A percentile compares a stretch with the other conserved stretches of the same genome.
Conservation (phyloP, 106 monocot species). For the Acorus gramineus region DNA sequence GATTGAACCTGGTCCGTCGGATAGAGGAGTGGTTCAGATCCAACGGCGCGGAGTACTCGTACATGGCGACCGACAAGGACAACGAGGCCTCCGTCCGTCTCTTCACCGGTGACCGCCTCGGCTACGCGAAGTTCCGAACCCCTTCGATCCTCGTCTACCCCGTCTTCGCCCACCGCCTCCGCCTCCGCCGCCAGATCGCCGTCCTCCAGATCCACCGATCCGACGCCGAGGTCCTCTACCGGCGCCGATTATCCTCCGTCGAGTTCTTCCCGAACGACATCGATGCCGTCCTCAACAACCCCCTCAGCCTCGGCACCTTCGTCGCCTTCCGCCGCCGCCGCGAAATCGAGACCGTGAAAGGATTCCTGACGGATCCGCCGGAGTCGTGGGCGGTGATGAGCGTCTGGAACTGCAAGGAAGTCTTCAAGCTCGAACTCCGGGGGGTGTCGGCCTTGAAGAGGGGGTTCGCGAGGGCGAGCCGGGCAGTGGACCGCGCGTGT, state of each 20-base stretch:
- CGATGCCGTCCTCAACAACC: constrained; percentile 38
- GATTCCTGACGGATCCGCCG: constrained; percentile 35
- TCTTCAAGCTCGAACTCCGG: constrained; percentile 47
- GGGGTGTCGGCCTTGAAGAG: constrained; percentile 24
- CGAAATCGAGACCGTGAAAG: not conserved
- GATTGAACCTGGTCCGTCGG: constrained; percentile 28
- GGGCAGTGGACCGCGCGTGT: constrained; percentile 32
- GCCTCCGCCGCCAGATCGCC: constrained; percentile 6
- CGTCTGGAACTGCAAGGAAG: constrained; percentile 48
- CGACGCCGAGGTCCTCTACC: constrained; percentile 46
- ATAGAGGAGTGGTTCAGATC: constrained; percentile 60
- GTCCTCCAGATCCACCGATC: constrained; percentile 18
- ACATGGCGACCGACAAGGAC: constrained; percentile 72
- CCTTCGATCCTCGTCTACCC: constrained; percentile 66
- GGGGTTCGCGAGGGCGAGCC: constrained; percentile 19
- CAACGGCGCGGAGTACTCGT: constrained; percentile 62
- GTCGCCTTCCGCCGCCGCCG: constrained; percentile 10
- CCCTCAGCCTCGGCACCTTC: constrained; percentile 45
- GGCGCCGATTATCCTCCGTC: constrained; percentile 20
- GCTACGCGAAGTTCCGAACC: constrained; percentile 72
- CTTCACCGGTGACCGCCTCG: constrained; percentile 41
- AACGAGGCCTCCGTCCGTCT: constrained; percentile 56
- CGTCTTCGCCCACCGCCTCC: constrained; percentile 44
- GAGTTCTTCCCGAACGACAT: constrained; percentile 71
- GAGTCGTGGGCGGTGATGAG: constrained; percentile 53